A percentile compares a stretch with the other conserved stretches of the same genome.
phyloP scores from a whole-genome alignment of 805 yeast genomes.

The Kuraishia hungarica region DNA sequence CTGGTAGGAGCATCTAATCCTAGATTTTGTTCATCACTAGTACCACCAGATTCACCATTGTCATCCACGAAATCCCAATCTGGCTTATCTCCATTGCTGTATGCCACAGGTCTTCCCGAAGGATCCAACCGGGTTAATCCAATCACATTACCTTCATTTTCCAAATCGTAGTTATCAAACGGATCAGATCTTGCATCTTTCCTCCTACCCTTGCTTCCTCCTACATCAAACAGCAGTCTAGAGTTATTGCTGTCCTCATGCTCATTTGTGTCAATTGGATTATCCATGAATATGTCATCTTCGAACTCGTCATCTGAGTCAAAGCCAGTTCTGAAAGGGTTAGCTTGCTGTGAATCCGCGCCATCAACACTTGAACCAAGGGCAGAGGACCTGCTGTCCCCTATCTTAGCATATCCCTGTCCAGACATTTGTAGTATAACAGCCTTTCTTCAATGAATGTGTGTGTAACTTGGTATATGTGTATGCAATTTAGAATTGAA shows the following conservation, averaged over 20 bases:
- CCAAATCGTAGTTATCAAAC: neutral
- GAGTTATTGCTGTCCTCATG: neutral
- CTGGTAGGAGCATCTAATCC: neutral
- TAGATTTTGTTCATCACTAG: neutral
- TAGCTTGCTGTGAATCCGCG: neutral
- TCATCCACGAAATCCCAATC: neutral
- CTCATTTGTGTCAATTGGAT: neutral
- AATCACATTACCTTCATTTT: neutral
- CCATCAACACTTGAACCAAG: neutral
- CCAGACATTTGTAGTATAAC: neutral
- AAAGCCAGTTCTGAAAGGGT: slow-evolving; percentile 1
- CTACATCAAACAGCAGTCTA: neutral
- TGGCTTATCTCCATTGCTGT: neutral
- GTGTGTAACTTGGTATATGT: no score
- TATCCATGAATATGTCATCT: neutral
- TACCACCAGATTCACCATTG: neutral
- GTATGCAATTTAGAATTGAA: no score
- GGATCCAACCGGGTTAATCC: neutral
- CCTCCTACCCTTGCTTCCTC: neutral
- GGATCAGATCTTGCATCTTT: neutral
- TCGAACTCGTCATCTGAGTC: slow-evolving; percentile 2
- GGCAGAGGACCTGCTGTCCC: neutral
- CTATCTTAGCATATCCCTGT: neutral
- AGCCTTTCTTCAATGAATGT: no score
- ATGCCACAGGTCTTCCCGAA: neutral